Conservation (phyloP, 2,329 filamentous ascomycete species). For the Fusarium compactum region DNA sequence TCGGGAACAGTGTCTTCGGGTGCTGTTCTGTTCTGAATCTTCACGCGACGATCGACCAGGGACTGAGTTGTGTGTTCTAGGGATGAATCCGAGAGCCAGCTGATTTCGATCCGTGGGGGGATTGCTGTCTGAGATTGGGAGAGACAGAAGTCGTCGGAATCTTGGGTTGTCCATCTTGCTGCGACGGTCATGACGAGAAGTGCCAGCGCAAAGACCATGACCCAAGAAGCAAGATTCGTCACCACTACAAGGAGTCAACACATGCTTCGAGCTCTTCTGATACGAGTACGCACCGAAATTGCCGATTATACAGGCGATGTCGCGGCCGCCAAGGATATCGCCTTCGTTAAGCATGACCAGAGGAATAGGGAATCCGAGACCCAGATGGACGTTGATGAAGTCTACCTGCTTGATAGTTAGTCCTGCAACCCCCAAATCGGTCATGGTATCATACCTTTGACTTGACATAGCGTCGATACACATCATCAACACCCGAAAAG, state of each 20-base stretch:
- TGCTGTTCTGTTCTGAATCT: neutral
- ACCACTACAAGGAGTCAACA: slow-evolving; percentile 47
- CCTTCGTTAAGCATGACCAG: slow-evolving; percentile 60
- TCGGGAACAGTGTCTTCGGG: neutral
- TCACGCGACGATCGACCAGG: slow-evolving; percentile 6
- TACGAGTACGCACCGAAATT: slow-evolving; percentile 56
- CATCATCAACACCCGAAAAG: slow-evolving; percentile 32
- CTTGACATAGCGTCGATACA: slow-evolving; percentile 52
- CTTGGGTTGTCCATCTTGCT: slow-evolving; percentile 9
- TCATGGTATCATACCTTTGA: slow-evolving; percentile 47
- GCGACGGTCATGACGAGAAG: slow-evolving; percentile 36
- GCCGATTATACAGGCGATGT: slow-evolving; percentile 58
- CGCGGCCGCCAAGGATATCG: slow-evolving; percentile 48
- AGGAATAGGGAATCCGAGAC: slow-evolving; percentile 63
- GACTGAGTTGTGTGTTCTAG: slow-evolving; percentile 16
- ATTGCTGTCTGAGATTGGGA: slow-evolving; percentile 1
- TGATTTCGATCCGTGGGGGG: slow-evolving; percentile 27
- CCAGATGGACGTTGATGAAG: slow-evolving; percentile 64
- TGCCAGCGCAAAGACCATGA: slow-evolving; percentile 46
- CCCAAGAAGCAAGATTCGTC: slow-evolving; percentile 55
- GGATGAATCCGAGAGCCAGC: slow-evolving; percentile 41
- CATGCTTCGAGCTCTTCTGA: rapidly evolving
- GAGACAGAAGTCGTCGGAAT: slow-evolving; percentile 17
- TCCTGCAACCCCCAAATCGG: no score
- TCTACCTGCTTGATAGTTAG: slow-evolving; percentile 55